phyloP scores from a whole-genome alignment of 176 grass and related monocot genomes.

The Aegilops speltoides region DNA sequence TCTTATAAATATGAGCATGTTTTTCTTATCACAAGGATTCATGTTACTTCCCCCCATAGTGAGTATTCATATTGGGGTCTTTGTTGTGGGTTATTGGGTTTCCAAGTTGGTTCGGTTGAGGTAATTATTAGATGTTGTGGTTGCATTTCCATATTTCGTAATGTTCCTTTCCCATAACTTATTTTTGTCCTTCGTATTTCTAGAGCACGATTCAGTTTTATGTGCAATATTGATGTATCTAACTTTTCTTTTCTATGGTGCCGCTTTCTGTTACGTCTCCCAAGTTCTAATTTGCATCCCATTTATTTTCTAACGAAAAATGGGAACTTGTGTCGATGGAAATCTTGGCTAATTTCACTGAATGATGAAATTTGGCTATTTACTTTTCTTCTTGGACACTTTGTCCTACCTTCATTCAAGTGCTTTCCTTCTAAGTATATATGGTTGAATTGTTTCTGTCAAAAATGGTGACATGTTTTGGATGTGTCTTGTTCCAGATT shows the following conservation, averaged over 20 bases:
- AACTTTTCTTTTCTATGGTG: background rate
- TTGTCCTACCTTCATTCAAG: background rate
- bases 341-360: background rate
- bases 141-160: background rate
- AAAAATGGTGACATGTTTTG: background rate
- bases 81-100: conserved; percentile 75
- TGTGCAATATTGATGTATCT: background rate
- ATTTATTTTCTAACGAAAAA: background rate
- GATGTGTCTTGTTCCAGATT: background rate
- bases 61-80: conserved; percentile 63
- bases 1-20: conserved; percentile 75
- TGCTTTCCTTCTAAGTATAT: background rate
- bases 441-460: too few relatives aligned
- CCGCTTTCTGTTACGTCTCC: conserved; percentile 4
- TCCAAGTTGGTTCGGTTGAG: conserved; percentile 69
- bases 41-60: conserved; percentile 71
- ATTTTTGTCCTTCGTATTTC: background rate
- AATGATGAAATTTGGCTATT: background rate
- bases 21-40: conserved; percentile 67
- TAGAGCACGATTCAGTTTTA: background rate
- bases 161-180: background rate
- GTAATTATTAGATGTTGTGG: conserved; percentile 37
- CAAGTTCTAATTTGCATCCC: background rate
- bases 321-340: background rate
- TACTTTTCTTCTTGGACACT: background rate